Percentiles rank a stretch among this genome's conserved stretches.
Conservation (phyloP, 2,329 filamentous ascomycete species). For the Myriosclerotinia scirpicola region DNA sequence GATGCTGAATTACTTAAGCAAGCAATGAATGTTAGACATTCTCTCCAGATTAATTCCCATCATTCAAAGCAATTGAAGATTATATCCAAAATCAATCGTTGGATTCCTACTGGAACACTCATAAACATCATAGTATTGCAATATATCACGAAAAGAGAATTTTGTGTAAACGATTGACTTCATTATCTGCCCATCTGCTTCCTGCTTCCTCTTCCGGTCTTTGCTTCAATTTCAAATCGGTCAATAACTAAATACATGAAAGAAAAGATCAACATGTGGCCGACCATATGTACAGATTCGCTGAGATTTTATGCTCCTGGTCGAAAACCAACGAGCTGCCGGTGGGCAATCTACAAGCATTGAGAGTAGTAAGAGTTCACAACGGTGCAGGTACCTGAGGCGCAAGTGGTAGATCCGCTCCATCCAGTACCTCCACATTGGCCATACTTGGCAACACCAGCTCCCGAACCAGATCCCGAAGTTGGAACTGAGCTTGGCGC, state of each 20-base stretch:
- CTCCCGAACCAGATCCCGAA: constrained; percentile 7
- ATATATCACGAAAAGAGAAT: not conserved
- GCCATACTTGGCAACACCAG: constrained; percentile 25
- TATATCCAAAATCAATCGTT: not conserved
- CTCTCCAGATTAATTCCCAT: not conserved
- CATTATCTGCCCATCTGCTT: not conserved
- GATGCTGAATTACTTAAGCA: not conserved
- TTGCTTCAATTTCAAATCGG: not conserved
- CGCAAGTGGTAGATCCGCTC: constrained; percentile 29
- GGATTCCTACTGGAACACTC: not conserved
- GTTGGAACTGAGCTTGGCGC: not conserved
- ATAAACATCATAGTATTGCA: not conserved
- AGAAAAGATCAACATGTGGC: constrained; percentile 16
- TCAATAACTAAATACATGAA: constrained; percentile 21
- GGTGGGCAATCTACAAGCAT: constrained; percentile 24
- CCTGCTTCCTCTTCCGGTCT: not conserved
- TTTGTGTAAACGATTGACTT: constrained; percentile 13
- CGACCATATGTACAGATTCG: constrained; percentile 22
- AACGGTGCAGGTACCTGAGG: constrained; percentile 25
- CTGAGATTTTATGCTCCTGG: not conserved
- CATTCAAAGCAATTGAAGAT: not conserved
- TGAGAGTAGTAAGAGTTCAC: constrained; percentile 32
- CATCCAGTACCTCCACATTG: constrained; percentile 34
- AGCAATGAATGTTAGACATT: not conserved
- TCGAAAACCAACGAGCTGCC: not conserved